Base-by-base conservation (phyloP, 129 eudicot genomes). In the Smallanthus sonchifolius region DNA sequence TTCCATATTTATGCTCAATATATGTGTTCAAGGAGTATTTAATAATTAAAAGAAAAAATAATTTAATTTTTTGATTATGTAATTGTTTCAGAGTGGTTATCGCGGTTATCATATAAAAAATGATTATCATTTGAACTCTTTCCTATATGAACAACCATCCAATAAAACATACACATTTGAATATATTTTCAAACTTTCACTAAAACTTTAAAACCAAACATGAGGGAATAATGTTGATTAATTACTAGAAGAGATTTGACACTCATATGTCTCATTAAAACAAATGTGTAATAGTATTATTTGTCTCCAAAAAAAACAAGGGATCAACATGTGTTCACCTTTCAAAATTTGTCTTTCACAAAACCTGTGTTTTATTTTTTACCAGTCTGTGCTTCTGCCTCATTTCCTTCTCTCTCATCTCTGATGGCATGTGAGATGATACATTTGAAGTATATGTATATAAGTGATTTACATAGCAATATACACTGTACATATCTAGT, bases 311-410 rank as follows among this genome's bases (percentile, higher is more conserved):
- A 24, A 56, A 56, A 56, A 24, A 10, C 56, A 49, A 56, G 35
- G 63, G 63, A 24, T 59, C 17, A 59, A 28, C n/a, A 49, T 20
- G 38, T 28, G 39, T 59, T 59, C 38, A 59, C 65, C 17, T 59
- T 59, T 59, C 65, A 59, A 28, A n/a, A 59, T 59, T 28, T 59
- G 65, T 13, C n/a, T 59, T 59, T 59, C 65, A 28, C 65, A 59
- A 11, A 59, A 59, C 65, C 38, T 30, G 65, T 59, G 11, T 28
- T 32, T 24, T 24, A 24, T 24, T 24, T 24, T 28, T 59, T 59
- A 59, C 16, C 65, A 30, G 65, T 28, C 65, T 59, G 65, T 28
- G 65, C 65, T 59, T 59, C 39, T 59, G 65, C 37, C 65, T 59
- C 17, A 57, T 59, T 59, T 30, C 65, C 16, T 59, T 59, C 39